Evolutionary conservation across 2,329 filamentous ascomycete species (phyloP).

Genomic region (Neonectria faginata): DNA sequence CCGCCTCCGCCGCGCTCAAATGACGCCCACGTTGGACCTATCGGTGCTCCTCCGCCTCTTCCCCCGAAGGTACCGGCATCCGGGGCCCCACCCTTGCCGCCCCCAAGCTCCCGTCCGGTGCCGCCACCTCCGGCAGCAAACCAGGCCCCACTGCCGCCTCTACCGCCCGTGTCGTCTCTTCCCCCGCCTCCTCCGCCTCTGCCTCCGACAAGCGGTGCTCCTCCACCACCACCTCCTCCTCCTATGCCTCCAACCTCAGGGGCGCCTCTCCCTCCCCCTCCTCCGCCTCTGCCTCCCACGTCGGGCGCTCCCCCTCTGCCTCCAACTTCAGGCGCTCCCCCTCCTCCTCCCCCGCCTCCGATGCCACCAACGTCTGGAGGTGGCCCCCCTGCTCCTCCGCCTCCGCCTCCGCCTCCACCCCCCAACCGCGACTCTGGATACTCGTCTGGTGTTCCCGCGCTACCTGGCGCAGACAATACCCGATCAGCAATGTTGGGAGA

Average conservation of each 20-base stretch:
- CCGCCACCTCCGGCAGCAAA: slow-evolving; percentile 63
- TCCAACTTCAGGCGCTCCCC: slow-evolving; percentile 51
- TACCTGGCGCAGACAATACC: slow-evolving; percentile 57
- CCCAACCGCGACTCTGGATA: slow-evolving; percentile 71
- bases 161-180: slow-evolving; percentile 50
- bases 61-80: slow-evolving; percentile 61
- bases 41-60: slow-evolving; percentile 56
- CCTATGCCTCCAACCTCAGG: slow-evolving; percentile 51
- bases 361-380: slow-evolving; percentile 44
- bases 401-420: slow-evolving; percentile 66
- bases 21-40: slow-evolving; percentile 46
- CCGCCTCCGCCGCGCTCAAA: slow-evolving; percentile 68
- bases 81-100: slow-evolving; percentile 62
- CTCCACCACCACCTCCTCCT: slow-evolving; percentile 55
- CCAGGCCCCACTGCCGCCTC: slow-evolving; percentile 50
- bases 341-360: slow-evolving; percentile 47
- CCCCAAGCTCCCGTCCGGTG: slow-evolving; percentile 63
- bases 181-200: slow-evolving; percentile 58
- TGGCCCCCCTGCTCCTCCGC: slow-evolving; percentile 55
- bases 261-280: slow-evolving; percentile 50
- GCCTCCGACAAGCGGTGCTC: slow-evolving; percentile 52
- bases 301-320: slow-evolving; percentile 47
- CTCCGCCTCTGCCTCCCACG: slow-evolving; percentile 24
- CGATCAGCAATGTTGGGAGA: slow-evolving; percentile 75
- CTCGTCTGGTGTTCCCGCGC: slow-evolving; percentile 63